Conservation (phyloP, 1,284 basidiomycete genomes). For the Ustilago shanxiensis region DNA sequence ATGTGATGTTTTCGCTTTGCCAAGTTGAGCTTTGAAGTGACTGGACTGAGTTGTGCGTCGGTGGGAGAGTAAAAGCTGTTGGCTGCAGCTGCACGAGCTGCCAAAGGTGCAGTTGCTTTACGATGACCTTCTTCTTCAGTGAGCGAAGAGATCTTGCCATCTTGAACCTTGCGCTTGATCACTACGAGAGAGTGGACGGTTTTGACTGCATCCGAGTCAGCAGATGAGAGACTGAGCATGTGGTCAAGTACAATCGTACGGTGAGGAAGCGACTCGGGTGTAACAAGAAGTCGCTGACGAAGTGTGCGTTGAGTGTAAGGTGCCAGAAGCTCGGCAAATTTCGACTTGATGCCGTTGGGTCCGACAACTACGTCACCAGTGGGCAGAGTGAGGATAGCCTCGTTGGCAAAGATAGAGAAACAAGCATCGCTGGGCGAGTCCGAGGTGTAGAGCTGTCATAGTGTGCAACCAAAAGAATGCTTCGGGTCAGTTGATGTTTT, state of each 20-base stretch:
- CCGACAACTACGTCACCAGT: slow-evolving; percentile 65
- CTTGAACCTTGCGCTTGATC: slow-evolving; percentile 61
- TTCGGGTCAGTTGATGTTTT: background rate
- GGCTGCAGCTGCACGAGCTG: slow-evolving; percentile 62
- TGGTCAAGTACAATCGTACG: slow-evolving; percentile 66
- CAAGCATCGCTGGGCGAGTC: slow-evolving; percentile 31
- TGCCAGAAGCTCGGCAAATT: slow-evolving; percentile 45
- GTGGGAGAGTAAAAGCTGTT: slow-evolving; percentile 67
- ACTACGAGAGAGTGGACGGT: slow-evolving; percentile 63
- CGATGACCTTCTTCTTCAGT: slow-evolving; percentile 68
- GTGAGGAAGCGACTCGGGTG: slow-evolving; percentile 63
- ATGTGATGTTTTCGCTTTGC: slow-evolving; percentile 66
- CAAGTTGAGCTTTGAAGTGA: slow-evolving; percentile 68
- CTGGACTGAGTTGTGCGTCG: slow-evolving; percentile 67
- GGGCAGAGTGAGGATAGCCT: slow-evolving; percentile 64
- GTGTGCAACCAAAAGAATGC: background rate
- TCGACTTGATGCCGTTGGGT: slow-evolving; percentile 40
- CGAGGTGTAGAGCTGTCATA: slow-evolving; percentile 54
- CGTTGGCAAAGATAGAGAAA: slow-evolving; percentile 57
- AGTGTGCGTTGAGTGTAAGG: slow-evolving; percentile 39
- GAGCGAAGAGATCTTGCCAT: slow-evolving; percentile 62
- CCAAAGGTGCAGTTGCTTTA: slow-evolving; percentile 65
- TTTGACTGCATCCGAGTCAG: slow-evolving; percentile 30
- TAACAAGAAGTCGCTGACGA: slow-evolving; percentile 62
- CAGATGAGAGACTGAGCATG: slow-evolving; percentile 41